Evolutionary conservation across 1,139 yeast genomes (phyloP).

Genomic region (Pichia cactophila): DNA sequence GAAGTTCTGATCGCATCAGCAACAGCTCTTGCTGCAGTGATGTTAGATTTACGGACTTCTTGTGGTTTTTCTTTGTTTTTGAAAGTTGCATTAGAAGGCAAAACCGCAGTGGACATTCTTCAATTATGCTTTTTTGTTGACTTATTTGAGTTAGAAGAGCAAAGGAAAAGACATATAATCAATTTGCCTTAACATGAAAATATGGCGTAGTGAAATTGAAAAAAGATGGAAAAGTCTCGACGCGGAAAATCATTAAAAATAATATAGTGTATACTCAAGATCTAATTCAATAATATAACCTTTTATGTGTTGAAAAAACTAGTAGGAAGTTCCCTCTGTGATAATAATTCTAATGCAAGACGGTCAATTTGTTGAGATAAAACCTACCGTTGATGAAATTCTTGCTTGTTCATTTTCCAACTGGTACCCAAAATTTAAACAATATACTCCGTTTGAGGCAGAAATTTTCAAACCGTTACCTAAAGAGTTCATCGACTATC

Average conservation of each 20-base stretch:
- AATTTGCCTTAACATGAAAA: background rate
- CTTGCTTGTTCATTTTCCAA: conserved; percentile 61
- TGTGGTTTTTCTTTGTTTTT: conserved; percentile 95
- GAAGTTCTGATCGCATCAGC: conserved; percentile 98
- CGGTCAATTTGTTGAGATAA: conserved; percentile 29
- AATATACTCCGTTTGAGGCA: conserved; percentile 41
- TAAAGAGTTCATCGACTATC: conserved; percentile 54
- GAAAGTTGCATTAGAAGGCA: conserved; percentile 81
- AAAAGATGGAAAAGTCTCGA: background rate
- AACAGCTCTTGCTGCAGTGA: conserved; percentile 93
- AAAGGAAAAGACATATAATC: too few relatives aligned
- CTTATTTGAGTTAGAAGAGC: background rate
- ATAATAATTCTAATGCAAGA: background rate
- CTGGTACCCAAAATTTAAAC: conserved; percentile 59
- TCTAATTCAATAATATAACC: too few relatives aligned
- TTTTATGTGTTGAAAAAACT: too few relatives aligned
- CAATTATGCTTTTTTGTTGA: background rate
- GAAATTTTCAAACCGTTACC: conserved; percentile 62
- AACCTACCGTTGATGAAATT: conserved; percentile 43
- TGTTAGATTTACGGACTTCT: conserved; percentile 90
- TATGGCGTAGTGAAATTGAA: too few relatives aligned
- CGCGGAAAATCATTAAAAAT: background rate
- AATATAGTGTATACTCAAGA: too few relatives aligned
- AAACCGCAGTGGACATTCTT: conserved; percentile 23
- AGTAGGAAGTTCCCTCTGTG: too few relatives aligned